Base-by-base conservation (phyloP, 495 filamentous ascomycete genomes). In the Penicillium goetzii region DNA sequence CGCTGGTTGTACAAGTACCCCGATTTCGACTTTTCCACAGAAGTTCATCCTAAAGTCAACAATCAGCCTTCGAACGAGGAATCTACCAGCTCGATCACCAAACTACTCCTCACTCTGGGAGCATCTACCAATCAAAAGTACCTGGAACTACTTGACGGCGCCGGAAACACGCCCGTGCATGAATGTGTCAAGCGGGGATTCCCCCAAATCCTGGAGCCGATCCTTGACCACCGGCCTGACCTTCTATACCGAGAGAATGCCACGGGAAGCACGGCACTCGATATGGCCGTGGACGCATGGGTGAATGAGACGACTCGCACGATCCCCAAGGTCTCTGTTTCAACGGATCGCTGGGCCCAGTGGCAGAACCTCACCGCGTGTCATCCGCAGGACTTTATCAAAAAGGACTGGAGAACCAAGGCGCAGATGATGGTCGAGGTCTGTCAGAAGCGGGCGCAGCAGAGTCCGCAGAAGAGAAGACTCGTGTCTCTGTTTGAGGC, bases 401-500 rank as follows among this genome's bases (percentile, higher is more conserved):
- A 67, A 51, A 30, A 26, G 19, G 61, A 66, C 17, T 23, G 5
- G 12, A 51, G 50, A 11, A 56, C 49, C 9, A 55, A 60, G 9
- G 55, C 53, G 41, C 58, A 62, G n/a, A 58, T 59, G 10, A 73
- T 73, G 21, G 65, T 65, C 23, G 64, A 64, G 6, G 30, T 76
- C 0, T 77, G 75, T 33, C 66, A 59, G 11, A 70, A 67, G 32
- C 17, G 59, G 8, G 59, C 64, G 1, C 36, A 25, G 25, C 17
- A 52, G 14, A 26, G 23, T 8, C 54, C 58, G 12, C 25, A 34
- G 28, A 90, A 87, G 77, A 77, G 89, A 51, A 82, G 78, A 41
- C 77, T 92, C 10, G 89, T 92, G 30, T 88, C 80, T 59, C 73
- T 92, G 62, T 80, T 84, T 64, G 88, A 92, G 68, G 89, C 89